Percentiles rank a stretch among this genome's conserved stretches.
phyloP scores from a whole-genome alignment of 441 rosid species.

The Adansonia grandidieri region DNA sequence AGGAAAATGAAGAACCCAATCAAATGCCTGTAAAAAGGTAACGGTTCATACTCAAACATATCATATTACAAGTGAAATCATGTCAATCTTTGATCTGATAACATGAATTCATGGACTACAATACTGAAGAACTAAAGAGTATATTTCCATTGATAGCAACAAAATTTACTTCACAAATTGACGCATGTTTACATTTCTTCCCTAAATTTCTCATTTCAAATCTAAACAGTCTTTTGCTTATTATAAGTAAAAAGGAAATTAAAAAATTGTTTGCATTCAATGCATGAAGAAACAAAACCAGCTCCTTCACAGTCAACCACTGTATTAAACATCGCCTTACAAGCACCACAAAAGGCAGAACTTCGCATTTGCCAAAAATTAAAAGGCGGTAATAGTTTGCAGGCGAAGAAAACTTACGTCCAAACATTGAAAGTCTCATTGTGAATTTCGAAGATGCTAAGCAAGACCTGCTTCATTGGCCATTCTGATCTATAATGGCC shows the following conservation, averaged over 20 bases:
- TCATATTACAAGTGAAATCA: background rate
- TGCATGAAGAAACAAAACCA: background rate
- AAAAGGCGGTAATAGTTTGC: background rate
- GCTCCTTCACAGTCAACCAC: background rate
- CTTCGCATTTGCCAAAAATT: background rate
- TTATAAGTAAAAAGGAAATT: background rate
- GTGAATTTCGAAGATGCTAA: constrained; percentile 81
- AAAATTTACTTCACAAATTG: background rate
- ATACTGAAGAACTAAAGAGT: background rate
- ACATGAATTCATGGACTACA: background rate
- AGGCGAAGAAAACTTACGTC: constrained; percentile 64
- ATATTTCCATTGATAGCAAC: background rate
- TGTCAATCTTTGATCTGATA: background rate
- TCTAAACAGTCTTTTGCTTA: background rate
- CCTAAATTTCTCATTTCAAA: background rate
- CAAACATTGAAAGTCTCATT: constrained; percentile 93
- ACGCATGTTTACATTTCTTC: background rate
- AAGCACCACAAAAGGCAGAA: background rate
- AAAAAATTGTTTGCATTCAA: background rate
- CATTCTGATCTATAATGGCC: constrained; percentile 88
- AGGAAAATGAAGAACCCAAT: constrained; percentile 94
- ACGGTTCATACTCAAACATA: background rate
- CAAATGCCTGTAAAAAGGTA: constrained; percentile 73
- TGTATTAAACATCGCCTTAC: background rate
- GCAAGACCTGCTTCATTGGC: constrained; percentile 83